A percentile compares a stretch with the other conserved stretches of the same genome.
phyloP scores from a whole-genome alignment of 2,329 filamentous ascomycete genomes.

The Exophiala dermatitidis region DNA sequence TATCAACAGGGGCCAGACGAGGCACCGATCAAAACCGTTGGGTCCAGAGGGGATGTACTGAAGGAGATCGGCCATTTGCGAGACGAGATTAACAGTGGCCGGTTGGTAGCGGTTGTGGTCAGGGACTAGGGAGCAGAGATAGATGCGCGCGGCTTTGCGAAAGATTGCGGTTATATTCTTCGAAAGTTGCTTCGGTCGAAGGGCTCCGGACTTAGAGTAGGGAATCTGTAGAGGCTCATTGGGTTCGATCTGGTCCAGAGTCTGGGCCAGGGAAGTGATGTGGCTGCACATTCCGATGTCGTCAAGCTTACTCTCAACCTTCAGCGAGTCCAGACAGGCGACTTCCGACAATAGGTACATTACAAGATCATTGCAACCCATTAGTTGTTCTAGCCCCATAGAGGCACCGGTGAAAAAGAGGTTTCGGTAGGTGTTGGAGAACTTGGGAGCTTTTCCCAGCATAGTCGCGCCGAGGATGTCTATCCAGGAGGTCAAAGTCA shows the following conservation, averaged over 20 bases:
- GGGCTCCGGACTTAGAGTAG: slow-evolving; percentile 57
- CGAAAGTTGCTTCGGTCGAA: slow-evolving; percentile 75
- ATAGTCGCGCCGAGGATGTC: slow-evolving; percentile 95
- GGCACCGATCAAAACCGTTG: slow-evolving; percentile 77
- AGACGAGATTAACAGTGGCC: slow-evolving; percentile 68
- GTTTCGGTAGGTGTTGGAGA: slow-evolving; percentile 90
- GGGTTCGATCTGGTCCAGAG: slow-evolving; percentile 27
- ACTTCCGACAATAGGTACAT: slow-evolving; percentile 99
- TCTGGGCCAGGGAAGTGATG: slow-evolving; percentile 74
- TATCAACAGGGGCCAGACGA: slow-evolving; percentile 89
- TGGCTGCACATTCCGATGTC: slow-evolving; percentile 82
- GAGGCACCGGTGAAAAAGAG: slow-evolving; percentile 64
- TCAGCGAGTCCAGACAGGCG: slow-evolving; percentile 85
- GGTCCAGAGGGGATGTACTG: slow-evolving; percentile 74
- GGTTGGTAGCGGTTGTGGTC: slow-evolving; percentile 70
- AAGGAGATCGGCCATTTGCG: slow-evolving; percentile 68
- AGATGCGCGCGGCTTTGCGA: slow-evolving; percentile 86
- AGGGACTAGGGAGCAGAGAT: slow-evolving; percentile 90
- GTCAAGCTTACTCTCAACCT: slow-evolving; percentile 68
- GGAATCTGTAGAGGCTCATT: slow-evolving; percentile 54
- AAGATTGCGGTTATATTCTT: slow-evolving; percentile 86
- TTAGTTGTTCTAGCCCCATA: slow-evolving; percentile 80
- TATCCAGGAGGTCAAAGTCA: slow-evolving; percentile 90
- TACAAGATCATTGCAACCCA: slow-evolving; percentile 94
- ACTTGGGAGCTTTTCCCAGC: slow-evolving; percentile 74